Percentiles rank a stretch among this genome's conserved stretches.
These are phyloP conservation scores for Tetrapyrgos nigripes DNA, from an alignment of 1,284 basidiomycete species.

Conservation along the genomic window DNA sequence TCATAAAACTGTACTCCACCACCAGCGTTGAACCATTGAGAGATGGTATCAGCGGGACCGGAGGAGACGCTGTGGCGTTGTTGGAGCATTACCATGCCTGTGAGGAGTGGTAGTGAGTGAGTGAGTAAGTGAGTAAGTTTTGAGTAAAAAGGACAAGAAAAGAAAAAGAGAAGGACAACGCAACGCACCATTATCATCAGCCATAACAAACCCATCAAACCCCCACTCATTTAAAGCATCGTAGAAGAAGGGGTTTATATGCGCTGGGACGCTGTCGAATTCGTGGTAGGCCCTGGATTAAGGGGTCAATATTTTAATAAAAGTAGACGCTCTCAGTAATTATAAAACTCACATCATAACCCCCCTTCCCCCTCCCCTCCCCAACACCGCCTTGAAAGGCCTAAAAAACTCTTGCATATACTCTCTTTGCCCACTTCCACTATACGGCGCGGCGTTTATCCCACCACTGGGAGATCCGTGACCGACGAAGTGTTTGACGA, in stretches of 20 bases:
- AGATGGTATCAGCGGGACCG: conserved; percentile 28
- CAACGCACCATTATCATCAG: conserved; percentile 28
- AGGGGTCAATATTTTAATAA: background rate
- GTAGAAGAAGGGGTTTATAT: conserved; percentile 31
- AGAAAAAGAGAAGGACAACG: background rate
- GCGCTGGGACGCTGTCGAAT: conserved; percentile 32
- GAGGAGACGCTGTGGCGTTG: conserved; percentile 25
- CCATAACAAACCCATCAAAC: conserved; percentile 33
- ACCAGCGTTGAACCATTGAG: conserved; percentile 39
- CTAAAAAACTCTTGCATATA: conserved; percentile 34
- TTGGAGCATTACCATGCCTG: conserved; percentile 26
- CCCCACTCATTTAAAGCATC: conserved; percentile 31
- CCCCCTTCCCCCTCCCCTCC: conserved; percentile 33
- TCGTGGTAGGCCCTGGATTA: conserved; percentile 31
- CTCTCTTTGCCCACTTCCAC: conserved; percentile 32
- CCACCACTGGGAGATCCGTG: conserved; percentile 33
- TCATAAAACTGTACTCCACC: conserved; percentile 36
- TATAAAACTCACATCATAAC: conserved; percentile 32
- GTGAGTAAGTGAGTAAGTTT: background rate
- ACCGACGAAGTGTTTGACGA: conserved; percentile 39
- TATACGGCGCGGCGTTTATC: conserved; percentile 35
- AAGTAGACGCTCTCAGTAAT: background rate
- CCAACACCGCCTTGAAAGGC: conserved; percentile 34
- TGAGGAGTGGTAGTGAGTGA: no score
- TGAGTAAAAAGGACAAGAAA: background rate